Conservation (phyloP, 2,329 filamentous ascomycete species). For the Fusarium sp. region DNA sequence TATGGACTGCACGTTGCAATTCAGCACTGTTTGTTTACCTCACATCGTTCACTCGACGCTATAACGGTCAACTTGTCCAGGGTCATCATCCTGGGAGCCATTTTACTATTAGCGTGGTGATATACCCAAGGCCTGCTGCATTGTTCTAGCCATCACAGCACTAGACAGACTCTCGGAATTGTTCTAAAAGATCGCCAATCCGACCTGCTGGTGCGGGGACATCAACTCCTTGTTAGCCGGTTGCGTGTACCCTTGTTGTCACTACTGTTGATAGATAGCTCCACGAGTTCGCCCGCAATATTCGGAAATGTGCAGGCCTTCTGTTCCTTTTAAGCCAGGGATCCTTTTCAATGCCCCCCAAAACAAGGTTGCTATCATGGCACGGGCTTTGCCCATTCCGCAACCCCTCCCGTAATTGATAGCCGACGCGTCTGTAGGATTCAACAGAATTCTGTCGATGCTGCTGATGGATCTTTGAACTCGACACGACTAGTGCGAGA, state of each 20-base stretch:
- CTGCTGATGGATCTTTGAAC: not conserved
- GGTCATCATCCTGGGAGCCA: constrained; percentile 28
- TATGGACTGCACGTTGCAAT: not conserved
- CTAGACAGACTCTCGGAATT: constrained; percentile 47
- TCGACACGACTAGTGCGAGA: not conserved
- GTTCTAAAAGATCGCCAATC: constrained; percentile 39
- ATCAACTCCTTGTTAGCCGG: constrained; percentile 25
- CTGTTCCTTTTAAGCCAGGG: constrained; percentile 23
- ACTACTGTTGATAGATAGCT: not conserved
- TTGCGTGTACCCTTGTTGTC: constrained; percentile 19
- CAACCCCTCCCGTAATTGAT: constrained; percentile 24
- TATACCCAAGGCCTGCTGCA: constrained; percentile 36
- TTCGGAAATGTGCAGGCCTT: constrained; percentile 16
- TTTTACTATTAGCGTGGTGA: constrained; percentile 42
- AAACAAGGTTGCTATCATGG: constrained; percentile 12
- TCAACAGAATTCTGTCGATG: not conserved
- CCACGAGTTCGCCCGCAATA: constrained; percentile 28
- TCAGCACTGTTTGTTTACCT: constrained; percentile 4
- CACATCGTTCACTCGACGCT: constrained; percentile 10
- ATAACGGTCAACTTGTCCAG: constrained; percentile 13
- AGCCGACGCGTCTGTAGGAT: not conserved
- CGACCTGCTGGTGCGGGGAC: constrained; percentile 40
- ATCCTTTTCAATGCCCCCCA: constrained; percentile 38
- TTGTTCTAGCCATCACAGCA: constrained; percentile 45
- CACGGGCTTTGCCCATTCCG: constrained; percentile 15